These are phyloP conservation scores for Ulota crispa DNA, from an alignment of 225 moss, liverwort and hornwort species.

Conservation along the genomic window DNA sequence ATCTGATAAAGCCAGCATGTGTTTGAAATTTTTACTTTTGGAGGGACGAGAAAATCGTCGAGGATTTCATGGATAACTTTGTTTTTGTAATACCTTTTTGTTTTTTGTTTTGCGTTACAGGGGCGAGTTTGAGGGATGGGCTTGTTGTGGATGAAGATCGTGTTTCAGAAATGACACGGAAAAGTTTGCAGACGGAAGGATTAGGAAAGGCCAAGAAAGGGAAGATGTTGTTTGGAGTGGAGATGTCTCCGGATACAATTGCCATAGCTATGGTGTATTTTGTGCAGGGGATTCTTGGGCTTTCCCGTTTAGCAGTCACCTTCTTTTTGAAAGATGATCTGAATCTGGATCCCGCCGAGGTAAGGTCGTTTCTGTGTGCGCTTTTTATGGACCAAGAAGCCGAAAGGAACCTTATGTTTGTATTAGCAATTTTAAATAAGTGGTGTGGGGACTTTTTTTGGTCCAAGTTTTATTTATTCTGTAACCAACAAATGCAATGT, in stretches of 20 bases:
- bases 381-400: background rate
- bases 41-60: background rate
- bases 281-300: constrained; percentile 70
- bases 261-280: constrained; percentile 75
- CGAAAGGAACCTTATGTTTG: background rate
- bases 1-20: background rate
- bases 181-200: constrained; percentile 22
- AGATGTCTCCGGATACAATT: constrained; percentile 56
- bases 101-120: constrained; percentile 21
- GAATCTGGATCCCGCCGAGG: constrained; percentile 71
- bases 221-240: constrained; percentile 57
- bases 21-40: background rate
- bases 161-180: constrained; percentile 2
- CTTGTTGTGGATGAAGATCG: constrained; percentile 21
- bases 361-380: background rate
- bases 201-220: constrained; percentile 26
- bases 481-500: background rate
- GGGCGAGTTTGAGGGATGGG: constrained; percentile 27
- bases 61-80: background rate
- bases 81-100: background rate
- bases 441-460: background rate
- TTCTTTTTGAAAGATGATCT: constrained; percentile 71
- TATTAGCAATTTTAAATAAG: background rate
- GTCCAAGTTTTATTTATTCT: background rate
- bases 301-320: constrained; percentile 67